Evolutionary conservation across 139 green algal species (phyloP), one percentile per base, ranked within the genome.

Genomic region (Chlorella sp.): DNA sequence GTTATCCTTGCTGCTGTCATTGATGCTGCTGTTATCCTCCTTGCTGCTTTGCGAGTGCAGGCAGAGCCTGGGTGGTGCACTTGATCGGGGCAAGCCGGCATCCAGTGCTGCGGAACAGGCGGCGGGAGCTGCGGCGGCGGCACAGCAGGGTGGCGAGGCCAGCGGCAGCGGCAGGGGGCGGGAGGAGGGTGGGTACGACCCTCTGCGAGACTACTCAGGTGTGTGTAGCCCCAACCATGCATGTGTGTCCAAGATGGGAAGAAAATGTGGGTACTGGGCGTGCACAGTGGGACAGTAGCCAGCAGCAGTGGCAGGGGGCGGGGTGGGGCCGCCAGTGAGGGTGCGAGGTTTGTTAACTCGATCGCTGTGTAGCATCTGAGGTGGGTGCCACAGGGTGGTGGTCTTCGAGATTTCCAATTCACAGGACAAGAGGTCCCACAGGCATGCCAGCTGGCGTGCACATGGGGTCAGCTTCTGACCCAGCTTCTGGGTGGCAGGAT

Each of bases 181-280:
- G 61, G 78, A 37, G 18, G 40, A 48, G 48, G 40, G 30, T 30
- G 81, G 81, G 61, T 79, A 57, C 11, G 40, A 60, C 66, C 68
- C 81, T 3, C 48, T 91, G 48, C 68, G 36, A 9, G 82, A 91
- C 32, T n/a, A 21, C 18, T 37, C 81, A 12, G 77, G 77, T 83
- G 34, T 48, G 77, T 61, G 39, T n/a, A 18, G 60, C 60, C 60
- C 18, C 60, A 68, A 18, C 60, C 18, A 14, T 71, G 64, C 11
- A 18, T 28, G 64, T 28, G 22, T 26, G 64, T 14, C 11, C 2
- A 4, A 71, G 24, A 30, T 5, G 64, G 21, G 64, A 57, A 5
- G 5, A 5, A 57, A 57, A 9, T 57, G 48, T 5, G 48, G 5
- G 48, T 57, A 28, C 7, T 71, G 64, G 21, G 64, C 64, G 64